These are phyloP conservation scores for Tricladium varicosporioides DNA, from an alignment of 2,329 filamentous ascomycete genomes.

Conservation along the genomic window DNA sequence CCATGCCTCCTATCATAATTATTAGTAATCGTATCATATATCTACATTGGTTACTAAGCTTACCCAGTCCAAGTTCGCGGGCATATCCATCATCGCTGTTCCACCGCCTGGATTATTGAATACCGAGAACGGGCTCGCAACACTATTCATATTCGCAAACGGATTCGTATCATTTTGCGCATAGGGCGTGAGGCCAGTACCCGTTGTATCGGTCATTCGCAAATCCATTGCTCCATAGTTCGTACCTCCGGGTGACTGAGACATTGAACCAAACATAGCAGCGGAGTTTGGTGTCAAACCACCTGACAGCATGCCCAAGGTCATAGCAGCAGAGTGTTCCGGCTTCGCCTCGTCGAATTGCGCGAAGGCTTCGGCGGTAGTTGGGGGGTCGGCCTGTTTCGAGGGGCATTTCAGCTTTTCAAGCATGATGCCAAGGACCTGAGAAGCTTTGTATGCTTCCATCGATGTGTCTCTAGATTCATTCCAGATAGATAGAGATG, in stretches of 20 bases:
- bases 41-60: constrained; percentile 26
- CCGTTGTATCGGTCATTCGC: constrained; percentile 31
- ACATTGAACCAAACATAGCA: constrained; percentile 35
- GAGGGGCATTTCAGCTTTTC: constrained; percentile 64
- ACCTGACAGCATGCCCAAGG: constrained; percentile 64
- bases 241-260: constrained; percentile 32
- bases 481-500: constrained; percentile 76
- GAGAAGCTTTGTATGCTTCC: constrained; percentile 85
- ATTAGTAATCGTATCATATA: constrained; percentile 28
- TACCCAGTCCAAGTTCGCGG: constrained; percentile 63
- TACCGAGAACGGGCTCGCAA: constrained; percentile 48
- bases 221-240: constrained; percentile 30
- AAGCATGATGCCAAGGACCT: constrained; percentile 80
- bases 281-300: constrained; percentile 50
- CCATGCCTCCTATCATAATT: constrained; percentile 56
- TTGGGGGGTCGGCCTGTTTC: constrained; percentile 17
- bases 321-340: constrained; percentile 67
- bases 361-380: constrained; percentile 29
- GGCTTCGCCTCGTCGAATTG: constrained; percentile 50
- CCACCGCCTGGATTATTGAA: constrained; percentile 43
- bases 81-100: constrained; percentile 50
- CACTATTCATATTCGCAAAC: constrained; percentile 23
- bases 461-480: constrained; percentile 74
- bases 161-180: constrained; percentile 27
- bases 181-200: constrained; percentile 41